Evolutionary conservation across 2,329 filamentous ascomycete species (phyloP).

Genomic region (Gaeumannomyces sp.): DNA sequence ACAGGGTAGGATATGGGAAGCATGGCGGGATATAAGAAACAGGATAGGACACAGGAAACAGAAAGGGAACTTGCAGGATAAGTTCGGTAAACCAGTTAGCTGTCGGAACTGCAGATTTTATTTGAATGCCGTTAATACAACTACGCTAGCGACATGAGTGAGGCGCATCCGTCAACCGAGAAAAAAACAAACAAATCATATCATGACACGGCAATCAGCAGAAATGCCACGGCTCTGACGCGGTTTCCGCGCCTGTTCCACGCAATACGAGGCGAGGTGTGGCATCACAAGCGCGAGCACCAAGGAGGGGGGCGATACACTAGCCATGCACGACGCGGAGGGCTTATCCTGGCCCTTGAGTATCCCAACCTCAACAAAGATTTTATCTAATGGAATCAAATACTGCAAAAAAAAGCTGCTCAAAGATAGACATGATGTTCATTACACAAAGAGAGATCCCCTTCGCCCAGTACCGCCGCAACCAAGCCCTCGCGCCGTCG

Average conservation of each 20-base stretch:
- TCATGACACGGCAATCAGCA: not conserved
- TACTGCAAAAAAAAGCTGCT: not conserved
- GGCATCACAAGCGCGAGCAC: not conserved
- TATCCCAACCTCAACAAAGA: not conserved
- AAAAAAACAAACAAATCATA: not conserved
- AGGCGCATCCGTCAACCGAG: not conserved
- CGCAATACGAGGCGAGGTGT: not conserved
- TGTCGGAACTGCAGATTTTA: too few relatives aligned
- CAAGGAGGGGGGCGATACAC: not conserved
- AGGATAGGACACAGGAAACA: too few relatives aligned
- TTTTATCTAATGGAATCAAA: not conserved
- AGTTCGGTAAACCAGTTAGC: too few relatives aligned
- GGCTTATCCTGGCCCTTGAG: not conserved
- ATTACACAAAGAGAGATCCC: not conserved
- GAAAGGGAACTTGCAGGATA: too few relatives aligned
- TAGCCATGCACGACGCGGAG: not conserved
- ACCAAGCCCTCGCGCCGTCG: not conserved
- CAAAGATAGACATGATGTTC: not conserved
- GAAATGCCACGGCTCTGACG: not conserved
- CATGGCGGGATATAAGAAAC: too few relatives aligned
- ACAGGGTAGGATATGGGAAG: too few relatives aligned
- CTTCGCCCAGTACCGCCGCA: not conserved
- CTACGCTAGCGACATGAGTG: not conserved
- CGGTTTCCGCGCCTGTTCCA: not conserved
- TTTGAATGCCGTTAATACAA: too few relatives aligned